phyloP scores from a whole-genome alignment of 2,329 filamentous ascomycete species.

The Beauveria pseudobassiana region DNA sequence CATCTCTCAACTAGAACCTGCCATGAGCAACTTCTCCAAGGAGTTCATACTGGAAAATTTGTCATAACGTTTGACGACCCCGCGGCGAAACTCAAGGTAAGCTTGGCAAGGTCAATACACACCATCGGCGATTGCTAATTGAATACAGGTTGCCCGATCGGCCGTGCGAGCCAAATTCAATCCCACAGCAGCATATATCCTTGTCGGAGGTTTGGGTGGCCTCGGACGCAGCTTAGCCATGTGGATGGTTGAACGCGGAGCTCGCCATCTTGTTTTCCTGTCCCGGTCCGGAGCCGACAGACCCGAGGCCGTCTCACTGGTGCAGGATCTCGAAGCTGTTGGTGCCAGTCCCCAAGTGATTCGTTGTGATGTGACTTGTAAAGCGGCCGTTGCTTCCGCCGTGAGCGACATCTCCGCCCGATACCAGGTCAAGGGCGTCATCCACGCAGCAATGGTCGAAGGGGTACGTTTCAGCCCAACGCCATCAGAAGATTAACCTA shows the following conservation, averaged over 20 bases:
- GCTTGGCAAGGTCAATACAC: no score
- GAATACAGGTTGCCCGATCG: slow-evolving; percentile 10
- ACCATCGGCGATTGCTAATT: no score
- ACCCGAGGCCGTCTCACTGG: slow-evolving; percentile 11
- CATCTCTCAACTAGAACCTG: slow-evolving; percentile 19
- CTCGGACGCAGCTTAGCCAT: slow-evolving; percentile 19
- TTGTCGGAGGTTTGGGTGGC: slow-evolving; percentile 22
- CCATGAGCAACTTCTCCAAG: slow-evolving; percentile 29
- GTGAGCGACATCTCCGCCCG: slow-evolving; percentile 1
- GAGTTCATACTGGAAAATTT: slow-evolving; percentile 31
- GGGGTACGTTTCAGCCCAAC: no score
- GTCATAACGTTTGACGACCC: slow-evolving; percentile 18
- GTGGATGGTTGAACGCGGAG: slow-evolving; percentile 19
- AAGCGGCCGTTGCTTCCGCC: slow-evolving; percentile 18
- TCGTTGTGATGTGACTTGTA: slow-evolving; percentile 24
- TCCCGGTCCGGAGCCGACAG: slow-evolving; percentile 19
- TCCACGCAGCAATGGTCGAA: slow-evolving; percentile 33
- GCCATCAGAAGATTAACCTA: no score
- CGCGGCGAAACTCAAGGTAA: slow-evolving; percentile 12
- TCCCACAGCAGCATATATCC: slow-evolving; percentile 19
- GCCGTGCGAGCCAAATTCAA: slow-evolving; percentile 1
- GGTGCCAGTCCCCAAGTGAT: slow-evolving; percentile 17
- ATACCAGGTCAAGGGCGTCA: slow-evolving; percentile 22
- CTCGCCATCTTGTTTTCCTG: slow-evolving; percentile 22
- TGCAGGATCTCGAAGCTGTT: slow-evolving; percentile 16